Evolutionary conservation across 2,329 filamentous ascomycete species (phyloP), one percentile per base, ranked within the genome.

Genomic region (Camptophora hylomeconis): DNA sequence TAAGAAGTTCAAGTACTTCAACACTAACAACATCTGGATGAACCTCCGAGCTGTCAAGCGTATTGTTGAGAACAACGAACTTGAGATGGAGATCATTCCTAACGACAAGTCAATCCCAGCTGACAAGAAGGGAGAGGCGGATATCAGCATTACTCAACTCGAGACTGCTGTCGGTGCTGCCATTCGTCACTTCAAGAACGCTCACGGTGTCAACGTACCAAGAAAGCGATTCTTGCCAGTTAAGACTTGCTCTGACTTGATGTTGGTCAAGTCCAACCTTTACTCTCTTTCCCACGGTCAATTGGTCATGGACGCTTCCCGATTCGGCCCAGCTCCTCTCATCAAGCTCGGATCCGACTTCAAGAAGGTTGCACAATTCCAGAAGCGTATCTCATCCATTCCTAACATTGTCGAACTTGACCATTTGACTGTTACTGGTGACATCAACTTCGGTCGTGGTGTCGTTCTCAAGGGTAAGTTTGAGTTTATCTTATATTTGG

Each of bases 1-100:
- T 72, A 98, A 98, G 79, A 98, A 98, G 73, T 98, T 98, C 80
- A 94, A 92, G 73, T 98, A 98, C 76, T 98, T 98, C 79, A 98
- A 98, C 75, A 98, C 89, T 62, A 98, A 98, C 80, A 98, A 98
- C 74, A 94, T 98, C 64, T 98, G 89, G 89, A 80, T 98, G 71
- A 93, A 93, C 67, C 72, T 94, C 49, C 77, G 82, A 56, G 89
- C 89, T 46, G 80, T 98, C 64, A 95, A 95, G 79, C 86, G 89
- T 37, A 84, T 98, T 31, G 89, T 98, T 5, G 89, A 95, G 73
- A 84, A 92, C 60, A 83, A 93, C 57, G 87, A 95, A 68, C 77
- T 98, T 31, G 81, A 86, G 63, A 92, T 98, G 81, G 89, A 98
- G 67, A 98, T 98, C 56, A 98, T 98, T 49, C 86, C 89, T 58